Percentiles rank a stretch among this genome's conserved stretches.
Conservation (phyloP, 1,139 yeast species). For the Saccharomyces hybrid region DNA sequence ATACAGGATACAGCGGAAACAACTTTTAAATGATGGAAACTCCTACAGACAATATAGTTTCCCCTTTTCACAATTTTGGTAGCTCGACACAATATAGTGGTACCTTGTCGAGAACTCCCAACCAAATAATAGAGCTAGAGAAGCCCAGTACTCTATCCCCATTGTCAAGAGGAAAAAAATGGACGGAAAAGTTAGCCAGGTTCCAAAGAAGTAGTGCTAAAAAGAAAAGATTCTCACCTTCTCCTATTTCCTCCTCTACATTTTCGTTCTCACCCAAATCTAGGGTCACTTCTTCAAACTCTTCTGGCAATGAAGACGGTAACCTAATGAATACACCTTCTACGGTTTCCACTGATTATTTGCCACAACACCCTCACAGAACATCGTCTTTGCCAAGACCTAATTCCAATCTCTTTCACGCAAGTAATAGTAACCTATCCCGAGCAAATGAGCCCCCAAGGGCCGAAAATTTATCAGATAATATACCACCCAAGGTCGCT, state of each 20-base stretch:
- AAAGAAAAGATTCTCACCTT: conserved; percentile 8
- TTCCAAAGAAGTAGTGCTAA: conserved; percentile 13
- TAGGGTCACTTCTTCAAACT: not conserved
- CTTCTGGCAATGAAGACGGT: not conserved
- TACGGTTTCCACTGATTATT: conserved; percentile 2
- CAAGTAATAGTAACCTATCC: not conserved
- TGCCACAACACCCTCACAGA: conserved; percentile 11
- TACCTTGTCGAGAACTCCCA: conserved; percentile 1
- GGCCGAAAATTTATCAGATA: not conserved
- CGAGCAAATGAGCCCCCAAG: not conserved
- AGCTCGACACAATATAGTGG: conserved; percentile 1
- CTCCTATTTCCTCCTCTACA: conserved; percentile 8
- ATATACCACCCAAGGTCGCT: conserved; percentile 8
- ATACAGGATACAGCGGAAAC: not conserved
- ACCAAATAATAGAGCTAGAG: conserved; percentile 3
- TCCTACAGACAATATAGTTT: conserved; percentile 11
- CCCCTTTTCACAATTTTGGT: conserved; percentile 14
- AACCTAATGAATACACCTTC: conserved; percentile 3
- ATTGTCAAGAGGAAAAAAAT: conserved; percentile 14
- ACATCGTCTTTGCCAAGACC: conserved; percentile 23
- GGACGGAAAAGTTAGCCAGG: conserved; percentile 18
- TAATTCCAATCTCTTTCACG: conserved; percentile 6
- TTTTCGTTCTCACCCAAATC: conserved; percentile 4
- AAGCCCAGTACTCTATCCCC: conserved; percentile 12
- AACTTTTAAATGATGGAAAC: conserved; percentile 5